Evolutionary conservation across 768 basidiomycete species (phyloP), one percentile per base, ranked within the genome.

Genomic region (Tricholoma hemisulphureum): DNA sequence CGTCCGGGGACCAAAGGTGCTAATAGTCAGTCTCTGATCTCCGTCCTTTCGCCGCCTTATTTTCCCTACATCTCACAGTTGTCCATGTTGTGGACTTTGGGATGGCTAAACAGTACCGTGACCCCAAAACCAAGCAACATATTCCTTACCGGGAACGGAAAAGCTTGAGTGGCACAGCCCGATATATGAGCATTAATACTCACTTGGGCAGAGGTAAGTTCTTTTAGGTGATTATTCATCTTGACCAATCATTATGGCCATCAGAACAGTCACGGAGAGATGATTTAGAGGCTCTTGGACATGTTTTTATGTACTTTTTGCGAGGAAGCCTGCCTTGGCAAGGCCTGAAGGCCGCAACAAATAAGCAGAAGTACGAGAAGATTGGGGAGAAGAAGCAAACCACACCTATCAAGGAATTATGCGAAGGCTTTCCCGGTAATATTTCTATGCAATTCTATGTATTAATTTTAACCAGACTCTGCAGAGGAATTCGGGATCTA

Each of bases 291-390:
- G 92, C 97, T n/a, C 84, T 99, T 20, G 97, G 97, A 2, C 97
- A 99, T 76, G 97, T 99, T 65, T 99, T 99, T 79, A 97, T 99
- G 92, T 99, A 99, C 79, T 98, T 99, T 76, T 75, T 98, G 52
- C 85, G 97, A 53, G 97, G 97, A 20, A 96, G 95, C 65, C 70
- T 99, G 53, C 97, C 97, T 21, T 99, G 97, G 97, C 97, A 99
- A 70, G 97, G 97, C 57, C 83, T 99, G 57, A 98, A 98, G 77
- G 97, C 97, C 31, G 97, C 97, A 26, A 99, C 95, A 51, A 98
- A 99, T 81, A 99, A 99, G 80, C 97, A 98, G 73, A 93, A 98
- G 81, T 99, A 99, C 77, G 96, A 99, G 81, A 99, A 98, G 82
- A 99, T 99, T 72, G 96, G 96, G 61, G 96, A 99, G 81, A 99